Evolutionary conservation across 352 stramenopile species (phyloP).

Genomic region (Pythium aquatile): DNA sequence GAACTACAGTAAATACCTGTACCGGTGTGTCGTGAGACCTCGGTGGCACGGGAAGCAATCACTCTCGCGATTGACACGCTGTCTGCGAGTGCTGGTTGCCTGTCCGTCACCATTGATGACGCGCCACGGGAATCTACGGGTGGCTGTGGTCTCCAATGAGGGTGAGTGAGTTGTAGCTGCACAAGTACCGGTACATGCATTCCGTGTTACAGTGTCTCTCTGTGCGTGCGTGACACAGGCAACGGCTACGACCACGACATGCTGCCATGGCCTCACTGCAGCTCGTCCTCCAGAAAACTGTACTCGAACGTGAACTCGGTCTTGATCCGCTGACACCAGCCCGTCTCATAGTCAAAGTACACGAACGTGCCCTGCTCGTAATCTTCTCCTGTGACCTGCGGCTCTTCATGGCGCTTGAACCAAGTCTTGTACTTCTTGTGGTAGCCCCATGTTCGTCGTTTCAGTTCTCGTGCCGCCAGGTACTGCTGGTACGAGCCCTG

Average conservation of each 20-base stretch:
- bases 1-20: not conserved
- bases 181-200: not conserved
- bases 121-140: not conserved
- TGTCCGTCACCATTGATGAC: not conserved
- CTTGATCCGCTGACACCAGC: constrained; percentile 99
- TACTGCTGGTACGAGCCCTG: constrained; percentile 99
- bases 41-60: not conserved
- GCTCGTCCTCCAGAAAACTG: constrained; percentile 94
- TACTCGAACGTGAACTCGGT: constrained; percentile 99
- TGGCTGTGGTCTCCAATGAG: not conserved
- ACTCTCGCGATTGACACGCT: not conserved
- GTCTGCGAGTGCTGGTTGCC: not conserved
- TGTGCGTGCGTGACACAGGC: not conserved
- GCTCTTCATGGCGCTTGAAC: constrained; percentile 99
- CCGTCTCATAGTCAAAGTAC: constrained; percentile 99
- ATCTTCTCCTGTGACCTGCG: constrained; percentile 95
- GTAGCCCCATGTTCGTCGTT: constrained; percentile 98
- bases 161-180: not conserved
- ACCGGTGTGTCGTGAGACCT: not conserved
- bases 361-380: constrained; percentile 99
- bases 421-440: constrained; percentile 99
- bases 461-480: constrained; percentile 96
- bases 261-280: constrained; percentile 30
- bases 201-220: constrained; percentile 4
- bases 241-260: not conserved